Evolutionary conservation across 2,329 filamentous ascomycete genomes (phyloP).

Genomic region (Polytolypa hystricis): DNA sequence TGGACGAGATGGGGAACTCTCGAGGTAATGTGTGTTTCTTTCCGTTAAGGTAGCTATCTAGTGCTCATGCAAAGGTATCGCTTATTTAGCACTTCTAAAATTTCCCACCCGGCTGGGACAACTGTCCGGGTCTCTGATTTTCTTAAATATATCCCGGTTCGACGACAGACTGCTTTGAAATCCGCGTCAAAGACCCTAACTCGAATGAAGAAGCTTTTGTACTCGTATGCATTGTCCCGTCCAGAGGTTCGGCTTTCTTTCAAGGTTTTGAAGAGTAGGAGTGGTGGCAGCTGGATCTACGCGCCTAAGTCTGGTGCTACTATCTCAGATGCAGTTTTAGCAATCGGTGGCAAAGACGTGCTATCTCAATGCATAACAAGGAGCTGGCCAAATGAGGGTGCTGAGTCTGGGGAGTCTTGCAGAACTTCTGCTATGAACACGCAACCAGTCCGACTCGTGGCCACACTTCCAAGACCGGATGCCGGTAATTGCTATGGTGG

Average conservation of each 20-base stretch:
- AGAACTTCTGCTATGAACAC: background rate
- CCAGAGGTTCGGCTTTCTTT: slow-evolving; percentile 45
- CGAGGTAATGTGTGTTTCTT: slow-evolving; percentile 26
- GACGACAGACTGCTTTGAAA: slow-evolving; percentile 45
- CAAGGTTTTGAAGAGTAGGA: slow-evolving; percentile 48
- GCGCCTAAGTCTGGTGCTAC: slow-evolving; percentile 39
- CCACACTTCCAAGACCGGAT: slow-evolving; percentile 39
- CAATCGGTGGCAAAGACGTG: slow-evolving; percentile 45
- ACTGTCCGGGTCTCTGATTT: slow-evolving; percentile 48
- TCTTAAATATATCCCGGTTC: slow-evolving; percentile 48
- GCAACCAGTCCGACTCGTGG: slow-evolving; percentile 22
- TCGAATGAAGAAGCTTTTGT: slow-evolving; percentile 43
- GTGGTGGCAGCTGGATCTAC: slow-evolving; percentile 52
- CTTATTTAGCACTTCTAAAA: slow-evolving; percentile 28
- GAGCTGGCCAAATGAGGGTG: slow-evolving; percentile 18
- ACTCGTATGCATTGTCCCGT: slow-evolving; percentile 50
- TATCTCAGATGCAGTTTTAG: slow-evolving; percentile 44
- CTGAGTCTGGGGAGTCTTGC: slow-evolving; percentile 5
- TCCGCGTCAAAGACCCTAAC: slow-evolving; percentile 37
- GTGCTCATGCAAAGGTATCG: slow-evolving; percentile 6
- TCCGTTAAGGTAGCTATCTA: slow-evolving; percentile 6
- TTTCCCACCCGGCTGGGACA: slow-evolving; percentile 49
- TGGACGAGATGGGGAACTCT: slow-evolving; percentile 38
- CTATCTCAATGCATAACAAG: slow-evolving; percentile 38
- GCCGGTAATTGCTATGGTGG: slow-evolving; percentile 20